A percentile compares a stretch with the other conserved stretches of the same genome.
Conservation (phyloP, 345 rosid genomes). For the Capsella bursapastoris region DNA sequence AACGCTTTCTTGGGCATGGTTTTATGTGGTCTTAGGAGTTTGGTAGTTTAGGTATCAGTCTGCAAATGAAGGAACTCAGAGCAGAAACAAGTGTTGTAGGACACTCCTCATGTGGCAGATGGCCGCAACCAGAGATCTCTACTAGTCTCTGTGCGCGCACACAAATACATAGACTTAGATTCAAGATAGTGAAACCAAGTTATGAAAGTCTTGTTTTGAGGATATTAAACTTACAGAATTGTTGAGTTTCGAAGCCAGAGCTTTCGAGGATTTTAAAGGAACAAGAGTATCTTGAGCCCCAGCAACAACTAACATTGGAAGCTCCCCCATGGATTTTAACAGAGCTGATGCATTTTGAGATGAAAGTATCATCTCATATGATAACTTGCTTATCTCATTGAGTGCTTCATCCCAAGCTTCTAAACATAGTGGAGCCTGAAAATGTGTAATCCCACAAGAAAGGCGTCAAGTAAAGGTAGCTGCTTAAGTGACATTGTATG, state of each 20-base stretch:
- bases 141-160: conserved; percentile 69
- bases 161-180: not conserved
- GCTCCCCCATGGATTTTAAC: conserved; percentile 65
- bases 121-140: conserved; percentile 86
- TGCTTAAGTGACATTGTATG: not conserved
- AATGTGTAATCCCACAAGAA: conserved; percentile 1
- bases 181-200: not conserved
- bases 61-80: conserved; percentile 67
- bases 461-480: not conserved
- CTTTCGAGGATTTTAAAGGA: conserved; percentile 74
- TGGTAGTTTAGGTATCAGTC: conserved; percentile 52
- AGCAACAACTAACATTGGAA: conserved; percentile 72
- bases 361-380: conserved; percentile 74
- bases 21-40: conserved; percentile 23
- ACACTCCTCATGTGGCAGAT: conserved; percentile 94
- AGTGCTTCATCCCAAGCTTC: conserved; percentile 98
- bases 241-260: conserved; percentile 71
- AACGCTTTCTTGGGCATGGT: conserved; percentile 16
- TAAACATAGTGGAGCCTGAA: conserved; percentile 76
- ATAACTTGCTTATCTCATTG: conserved; percentile 83
- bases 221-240: conserved; percentile 72
- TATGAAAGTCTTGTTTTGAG: not conserved
- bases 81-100: conserved; percentile 80
- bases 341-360: conserved; percentile 56
- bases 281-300: conserved; percentile 83